phyloP scores from a whole-genome alignment of 2,329 filamentous ascomycete genomes.

The Fusarium sp. region DNA sequence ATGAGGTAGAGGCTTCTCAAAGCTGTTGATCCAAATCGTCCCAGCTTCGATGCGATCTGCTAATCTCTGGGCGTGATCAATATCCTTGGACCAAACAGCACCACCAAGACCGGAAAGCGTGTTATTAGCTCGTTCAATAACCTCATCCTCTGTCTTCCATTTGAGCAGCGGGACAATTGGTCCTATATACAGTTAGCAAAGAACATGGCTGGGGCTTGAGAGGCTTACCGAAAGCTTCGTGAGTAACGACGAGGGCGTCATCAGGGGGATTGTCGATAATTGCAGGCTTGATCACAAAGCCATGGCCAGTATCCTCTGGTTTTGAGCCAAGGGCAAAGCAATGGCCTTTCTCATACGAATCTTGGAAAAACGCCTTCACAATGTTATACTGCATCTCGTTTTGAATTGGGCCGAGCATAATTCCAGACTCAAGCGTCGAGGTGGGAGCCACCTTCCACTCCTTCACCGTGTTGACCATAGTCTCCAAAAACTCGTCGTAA shows the following conservation, averaged over 20 bases:
- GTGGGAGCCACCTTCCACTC: conserved; percentile 55
- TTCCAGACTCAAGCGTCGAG: conserved; percentile 52
- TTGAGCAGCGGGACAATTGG: conserved; percentile 72
- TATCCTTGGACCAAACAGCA: conserved; percentile 67
- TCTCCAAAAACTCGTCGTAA: conserved; percentile 64
- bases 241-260: conserved; percentile 12
- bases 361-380: conserved; percentile 21
- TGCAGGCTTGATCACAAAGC: conserved; percentile 11
- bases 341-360: neutral
- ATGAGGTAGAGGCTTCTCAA: conserved; percentile 55
- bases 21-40: conserved; percentile 69
- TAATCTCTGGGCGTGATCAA: conserved; percentile 62
- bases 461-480: conserved; percentile 44
- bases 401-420: conserved; percentile 51
- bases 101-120: conserved; percentile 65
- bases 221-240: conserved; percentile 20
- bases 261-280: conserved; percentile 23
- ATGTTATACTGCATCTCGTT: conserved; percentile 25
- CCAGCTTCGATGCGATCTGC: conserved; percentile 67
- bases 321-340: conserved; percentile 8
- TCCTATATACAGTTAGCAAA: neutral
- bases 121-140: conserved; percentile 66
- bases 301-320: neutral
- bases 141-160: conserved; percentile 71
- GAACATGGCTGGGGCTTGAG: too few species aligned